Evolutionary conservation across 169 alveolate species (phyloP).

Genomic region (Cryptosporidium muris): DNA sequence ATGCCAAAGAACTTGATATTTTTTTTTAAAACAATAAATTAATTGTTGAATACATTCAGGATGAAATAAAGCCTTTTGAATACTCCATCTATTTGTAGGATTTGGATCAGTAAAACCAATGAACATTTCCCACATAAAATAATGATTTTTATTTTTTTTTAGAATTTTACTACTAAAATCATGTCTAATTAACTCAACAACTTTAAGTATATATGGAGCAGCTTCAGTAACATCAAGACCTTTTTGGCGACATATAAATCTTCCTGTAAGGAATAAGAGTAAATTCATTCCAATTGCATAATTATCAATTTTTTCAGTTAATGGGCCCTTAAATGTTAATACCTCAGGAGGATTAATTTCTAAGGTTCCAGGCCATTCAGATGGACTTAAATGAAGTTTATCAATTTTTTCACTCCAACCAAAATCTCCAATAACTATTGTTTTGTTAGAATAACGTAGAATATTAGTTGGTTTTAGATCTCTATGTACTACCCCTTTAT

Average conservation of each 20-base stretch:
- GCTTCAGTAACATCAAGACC: constrained; percentile 82
- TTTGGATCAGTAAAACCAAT: constrained; percentile 83
- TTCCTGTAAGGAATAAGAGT: constrained; percentile 80
- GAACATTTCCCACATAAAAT: constrained; percentile 81
- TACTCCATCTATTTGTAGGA: constrained; percentile 78
- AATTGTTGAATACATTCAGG: constrained; percentile 72
- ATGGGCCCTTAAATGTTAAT: constrained; percentile 80
- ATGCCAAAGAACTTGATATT: constrained; percentile 45
- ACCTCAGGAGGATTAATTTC: constrained; percentile 87
- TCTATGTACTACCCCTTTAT: constrained; percentile 78
- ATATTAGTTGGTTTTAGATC: constrained; percentile 84
- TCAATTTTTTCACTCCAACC: constrained; percentile 83
- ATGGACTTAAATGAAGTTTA: constrained; percentile 74
- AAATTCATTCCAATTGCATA: constrained; percentile 84
- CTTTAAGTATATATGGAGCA: constrained; percentile 79
- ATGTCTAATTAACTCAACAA: constrained; percentile 78
- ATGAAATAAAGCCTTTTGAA: constrained; percentile 79
- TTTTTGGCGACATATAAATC: constrained; percentile 82
- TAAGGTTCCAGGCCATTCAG: constrained; percentile 87
- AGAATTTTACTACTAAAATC: constrained; percentile 77
- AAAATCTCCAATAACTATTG: constrained; percentile 81
- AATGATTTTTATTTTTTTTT: constrained; percentile 70
- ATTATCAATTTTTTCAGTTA: constrained; percentile 83
- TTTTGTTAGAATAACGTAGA: constrained; percentile 74
- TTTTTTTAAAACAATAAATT: constrained; percentile 30